Percentiles rank a stretch among this genome's conserved stretches.
Conservation (phyloP, 202 grass and related monocot genomes). For the Carex sylvatica region DNA sequence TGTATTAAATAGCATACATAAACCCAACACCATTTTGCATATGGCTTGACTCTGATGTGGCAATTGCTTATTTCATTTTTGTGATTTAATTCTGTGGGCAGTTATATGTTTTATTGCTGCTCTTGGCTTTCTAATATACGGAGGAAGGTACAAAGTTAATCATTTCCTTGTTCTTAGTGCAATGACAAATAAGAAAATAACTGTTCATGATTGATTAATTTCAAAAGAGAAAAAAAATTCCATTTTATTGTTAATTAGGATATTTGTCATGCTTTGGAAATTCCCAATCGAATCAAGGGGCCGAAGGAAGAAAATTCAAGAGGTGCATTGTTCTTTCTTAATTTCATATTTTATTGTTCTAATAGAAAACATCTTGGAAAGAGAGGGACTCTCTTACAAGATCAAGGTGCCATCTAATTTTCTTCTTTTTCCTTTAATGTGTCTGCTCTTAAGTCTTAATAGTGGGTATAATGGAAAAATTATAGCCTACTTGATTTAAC, state of each 20-base stretch:
- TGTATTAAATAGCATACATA: not conserved
- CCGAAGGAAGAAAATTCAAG: conserved; percentile 78
- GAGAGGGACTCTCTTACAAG: not conserved
- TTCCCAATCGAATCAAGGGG: conserved; percentile 90
- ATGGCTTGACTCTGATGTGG: not conserved
- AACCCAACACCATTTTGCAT: not conserved
- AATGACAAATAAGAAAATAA: conserved; percentile 8
- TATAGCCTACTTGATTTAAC: not conserved
- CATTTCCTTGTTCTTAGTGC: not conserved
- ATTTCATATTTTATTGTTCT: conserved; percentile 14
- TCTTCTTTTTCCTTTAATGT: not conserved
- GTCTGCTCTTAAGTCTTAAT: not conserved
- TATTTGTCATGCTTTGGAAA: conserved; percentile 71
- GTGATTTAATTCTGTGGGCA: conserved; percentile 33
- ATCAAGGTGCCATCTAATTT: not conserved
- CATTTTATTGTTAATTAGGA: conserved; percentile 34
- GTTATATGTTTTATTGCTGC: conserved; percentile 68
- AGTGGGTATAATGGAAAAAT: not conserved
- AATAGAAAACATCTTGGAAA: not conserved
- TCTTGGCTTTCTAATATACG: conserved; percentile 69
- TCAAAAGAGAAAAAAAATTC: not conserved
- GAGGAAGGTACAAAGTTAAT: conserved; percentile 57
- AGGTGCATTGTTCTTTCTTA: conserved; percentile 37
- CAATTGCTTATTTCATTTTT: conserved; percentile 3
- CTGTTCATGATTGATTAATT: conserved; percentile 2